Conservation (phyloP, 352 stramenopile species). For the Phytopythium kandeliae region DNA sequence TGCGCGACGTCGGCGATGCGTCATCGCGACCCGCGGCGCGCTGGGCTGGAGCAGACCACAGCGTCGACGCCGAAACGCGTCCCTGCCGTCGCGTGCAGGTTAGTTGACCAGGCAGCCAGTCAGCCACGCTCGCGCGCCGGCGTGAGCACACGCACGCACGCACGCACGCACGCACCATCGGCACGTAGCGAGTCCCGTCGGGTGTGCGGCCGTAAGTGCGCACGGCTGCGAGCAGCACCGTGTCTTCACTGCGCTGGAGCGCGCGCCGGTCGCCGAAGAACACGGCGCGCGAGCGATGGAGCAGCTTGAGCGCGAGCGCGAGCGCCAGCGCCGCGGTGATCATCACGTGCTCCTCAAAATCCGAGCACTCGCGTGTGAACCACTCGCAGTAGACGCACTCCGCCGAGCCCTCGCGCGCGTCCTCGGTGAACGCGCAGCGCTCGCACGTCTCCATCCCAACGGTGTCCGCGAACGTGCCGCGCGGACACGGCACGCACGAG, state of each 20-base stretch:
- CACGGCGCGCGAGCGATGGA: constrained; percentile 22
- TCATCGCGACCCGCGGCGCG: too few species aligned
- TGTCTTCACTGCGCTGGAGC: constrained; percentile 33
- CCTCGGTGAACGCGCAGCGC: constrained; percentile 28
- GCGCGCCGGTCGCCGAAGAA: constrained; percentile 18
- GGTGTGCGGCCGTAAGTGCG: constrained; percentile 44
- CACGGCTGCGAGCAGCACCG: constrained; percentile 40
- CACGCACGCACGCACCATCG: constrained; percentile 28
- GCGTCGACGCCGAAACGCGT: background rate
- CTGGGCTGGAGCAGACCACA: constrained; percentile 1
- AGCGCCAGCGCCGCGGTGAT: constrained; percentile 16
- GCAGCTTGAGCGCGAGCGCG: constrained; percentile 16
- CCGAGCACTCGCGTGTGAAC: constrained; percentile 41
- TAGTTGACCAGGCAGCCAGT: background rate
- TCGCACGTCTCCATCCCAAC: constrained; percentile 33
- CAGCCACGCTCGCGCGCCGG: background rate
- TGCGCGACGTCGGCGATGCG: too few species aligned
- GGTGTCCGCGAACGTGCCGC: constrained; percentile 26
- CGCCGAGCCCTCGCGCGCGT: constrained; percentile 23
- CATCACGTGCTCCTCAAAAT: constrained; percentile 52
- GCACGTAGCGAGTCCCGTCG: constrained; percentile 19
- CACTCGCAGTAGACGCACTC: constrained; percentile 41
- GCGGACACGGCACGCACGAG: constrained; percentile 28
- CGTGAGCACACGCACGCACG: too few species aligned
- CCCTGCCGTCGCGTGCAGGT: too few species aligned